A percentile compares a stretch with the other conserved stretches of the same genome.
Evolutionary conservation across 2,329 filamentous ascomycete genomes (phyloP).

Genomic region (Harringtonia lauricola): DNA sequence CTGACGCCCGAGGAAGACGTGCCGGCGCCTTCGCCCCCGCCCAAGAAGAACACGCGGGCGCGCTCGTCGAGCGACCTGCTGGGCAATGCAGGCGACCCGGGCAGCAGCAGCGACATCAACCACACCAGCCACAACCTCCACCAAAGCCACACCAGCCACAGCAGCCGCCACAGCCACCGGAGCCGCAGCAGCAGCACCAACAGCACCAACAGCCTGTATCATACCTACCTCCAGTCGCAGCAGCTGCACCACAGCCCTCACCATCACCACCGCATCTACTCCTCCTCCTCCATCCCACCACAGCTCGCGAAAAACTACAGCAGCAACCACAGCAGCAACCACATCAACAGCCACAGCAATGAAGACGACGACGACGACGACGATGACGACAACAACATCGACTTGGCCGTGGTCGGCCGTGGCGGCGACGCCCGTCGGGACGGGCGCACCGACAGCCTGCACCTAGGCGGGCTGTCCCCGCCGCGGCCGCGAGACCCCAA

Average conservation of each 20-base stretch:
- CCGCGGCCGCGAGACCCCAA: constrained; percentile 21
- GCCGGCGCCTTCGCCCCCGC: constrained; percentile 23
- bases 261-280: constrained; percentile 20
- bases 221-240: not conserved
- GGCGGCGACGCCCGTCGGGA: not conserved
- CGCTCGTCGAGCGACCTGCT: not conserved
- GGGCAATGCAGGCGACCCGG: constrained; percentile 4
- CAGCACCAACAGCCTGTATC: not conserved
- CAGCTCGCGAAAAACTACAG: constrained; percentile 24
- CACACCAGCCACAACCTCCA: not conserved
- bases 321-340: too few relatives aligned
- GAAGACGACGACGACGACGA: not conserved
- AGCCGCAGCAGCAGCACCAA: constrained; percentile 12
- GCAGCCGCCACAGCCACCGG: constrained; percentile 9
- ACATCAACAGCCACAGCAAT: too few relatives aligned
- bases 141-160: constrained; percentile 3
- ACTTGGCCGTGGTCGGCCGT: too few relatives aligned
- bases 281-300: constrained; percentile 30
- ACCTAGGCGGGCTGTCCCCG: constrained; percentile 36
- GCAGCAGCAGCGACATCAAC: not conserved
- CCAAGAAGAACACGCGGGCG: not conserved
- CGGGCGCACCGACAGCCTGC: constrained; percentile 24
- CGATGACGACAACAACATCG: not conserved
- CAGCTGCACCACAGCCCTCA: not conserved
- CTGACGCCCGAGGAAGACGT: not conserved